Evolutionary conservation across 371 early-diverging fungal species (phyloP).

Genomic region (Cokeromyces recurvatus): DNA sequence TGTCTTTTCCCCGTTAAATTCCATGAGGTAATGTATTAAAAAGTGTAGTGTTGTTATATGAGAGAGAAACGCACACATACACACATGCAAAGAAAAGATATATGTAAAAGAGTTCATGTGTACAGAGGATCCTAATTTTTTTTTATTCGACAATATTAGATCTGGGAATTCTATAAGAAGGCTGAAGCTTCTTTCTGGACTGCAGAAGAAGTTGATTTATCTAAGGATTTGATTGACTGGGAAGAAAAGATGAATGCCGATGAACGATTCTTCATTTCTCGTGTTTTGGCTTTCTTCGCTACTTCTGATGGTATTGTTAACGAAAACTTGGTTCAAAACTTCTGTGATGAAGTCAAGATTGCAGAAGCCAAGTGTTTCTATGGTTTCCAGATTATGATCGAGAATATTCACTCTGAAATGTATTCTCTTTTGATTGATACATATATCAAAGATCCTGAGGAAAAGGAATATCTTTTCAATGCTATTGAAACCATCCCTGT

Average conservation of each 20-base stretch:
- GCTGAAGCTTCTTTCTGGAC: constrained; percentile 99
- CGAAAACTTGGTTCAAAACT: constrained; percentile 96
- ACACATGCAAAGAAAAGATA: too few relatives aligned
- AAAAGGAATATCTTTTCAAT: constrained; percentile 91
- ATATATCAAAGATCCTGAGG: constrained; percentile 87
- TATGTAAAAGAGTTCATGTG: too few relatives aligned
- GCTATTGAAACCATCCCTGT: constrained; percentile 95
- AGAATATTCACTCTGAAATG: constrained; percentile 99
- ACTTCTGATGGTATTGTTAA: constrained; percentile 99
- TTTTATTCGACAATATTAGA: too few relatives aligned
- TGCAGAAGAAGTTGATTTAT: constrained; percentile 97
- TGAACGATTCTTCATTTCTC: constrained; percentile 95
- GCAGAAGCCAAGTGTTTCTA: constrained; percentile 98
- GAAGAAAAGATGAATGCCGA: constrained; percentile 83
- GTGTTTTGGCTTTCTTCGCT: constrained; percentile 99
- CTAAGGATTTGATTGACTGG: constrained; percentile 94
- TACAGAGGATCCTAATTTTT: too few relatives aligned
- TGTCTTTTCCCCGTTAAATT: constrained; percentile 63
- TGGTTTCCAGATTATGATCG: constrained; percentile 99
- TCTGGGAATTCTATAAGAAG: constrained; percentile 99
- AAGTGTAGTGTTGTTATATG: too few relatives aligned
- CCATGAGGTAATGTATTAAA: too few relatives aligned
- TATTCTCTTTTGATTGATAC: constrained; percentile 99
- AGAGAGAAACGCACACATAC: too few relatives aligned
- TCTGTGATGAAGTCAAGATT: constrained; percentile 96